Conservation (phyloP, 1,139 yeast genomes). For the Lodderomyces metapsilosis region DNA sequence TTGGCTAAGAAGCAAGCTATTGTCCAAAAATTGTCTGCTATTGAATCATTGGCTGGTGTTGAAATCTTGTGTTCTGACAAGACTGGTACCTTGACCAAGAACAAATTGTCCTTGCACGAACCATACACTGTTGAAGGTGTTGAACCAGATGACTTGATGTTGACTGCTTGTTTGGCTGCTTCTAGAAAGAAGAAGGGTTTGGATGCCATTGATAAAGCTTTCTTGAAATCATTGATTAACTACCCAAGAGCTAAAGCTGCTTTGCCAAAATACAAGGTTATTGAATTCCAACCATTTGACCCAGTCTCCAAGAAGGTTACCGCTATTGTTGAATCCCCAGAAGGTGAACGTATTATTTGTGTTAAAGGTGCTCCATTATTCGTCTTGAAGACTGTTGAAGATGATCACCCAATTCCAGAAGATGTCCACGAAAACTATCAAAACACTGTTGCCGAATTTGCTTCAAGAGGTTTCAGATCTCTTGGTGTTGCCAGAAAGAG, state of each 20-base stretch:
- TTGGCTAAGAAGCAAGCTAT: slow-evolving; percentile 97
- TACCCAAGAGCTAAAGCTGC: slow-evolving; percentile 96
- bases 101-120: slow-evolving; percentile 93
- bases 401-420: slow-evolving; percentile 95
- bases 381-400: slow-evolving; percentile 93
- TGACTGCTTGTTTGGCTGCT: slow-evolving; percentile 98
- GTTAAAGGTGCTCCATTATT: slow-evolving; percentile 98
- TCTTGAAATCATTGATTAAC: slow-evolving; percentile 81
- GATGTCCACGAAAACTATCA: slow-evolving; percentile 93
- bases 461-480: slow-evolving; percentile 98
- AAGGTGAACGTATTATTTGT: slow-evolving; percentile 94
- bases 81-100: slow-evolving; percentile 99
- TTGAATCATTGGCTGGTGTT: slow-evolving; percentile 98
- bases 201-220: slow-evolving; percentile 97
- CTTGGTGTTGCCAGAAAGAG: slow-evolving; percentile 99
- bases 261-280: slow-evolving; percentile 90
- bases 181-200: slow-evolving; percentile 98
- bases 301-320: slow-evolving; percentile 97
- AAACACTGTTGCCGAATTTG: slow-evolving; percentile 96
- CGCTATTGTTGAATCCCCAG: slow-evolving; percentile 92
- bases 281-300: slow-evolving; percentile 96
- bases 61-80: slow-evolving; percentile 98
- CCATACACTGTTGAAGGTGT: slow-evolving; percentile 99
- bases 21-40: slow-evolving; percentile 97
- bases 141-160: slow-evolving; percentile 94